Evolutionary conservation across 176 grass and related monocot genomes (phyloP).

Genomic region (Lolium multiflorum): DNA sequence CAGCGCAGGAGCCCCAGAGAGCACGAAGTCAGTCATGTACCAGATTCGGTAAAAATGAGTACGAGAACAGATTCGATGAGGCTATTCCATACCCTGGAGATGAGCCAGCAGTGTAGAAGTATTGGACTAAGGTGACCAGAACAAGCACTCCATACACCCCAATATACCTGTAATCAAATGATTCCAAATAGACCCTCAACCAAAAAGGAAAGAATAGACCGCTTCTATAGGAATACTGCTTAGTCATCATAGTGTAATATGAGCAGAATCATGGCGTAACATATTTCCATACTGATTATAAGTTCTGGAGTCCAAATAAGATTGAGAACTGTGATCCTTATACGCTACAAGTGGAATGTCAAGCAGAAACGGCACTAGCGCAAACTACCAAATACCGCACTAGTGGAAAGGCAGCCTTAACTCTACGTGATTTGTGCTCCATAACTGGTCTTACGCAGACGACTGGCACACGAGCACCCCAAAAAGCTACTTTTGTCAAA

Average conservation of each 20-base stretch:
- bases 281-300: neutral
- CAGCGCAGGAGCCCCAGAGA: constrained; percentile 20
- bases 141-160: constrained; percentile 67
- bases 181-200: constrained; percentile 9
- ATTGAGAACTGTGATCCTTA: neutral
- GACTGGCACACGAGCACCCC: neutral
- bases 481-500: neutral
- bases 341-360: neutral
- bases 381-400: constrained; percentile 9
- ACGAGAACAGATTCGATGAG: constrained; percentile 27
- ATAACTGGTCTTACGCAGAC: neutral
- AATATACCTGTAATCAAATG: constrained; percentile 69
- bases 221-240: neutral
- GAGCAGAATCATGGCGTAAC: neutral
- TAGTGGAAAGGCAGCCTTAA: neutral
- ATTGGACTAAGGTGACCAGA: constrained; percentile 68
- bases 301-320: neutral
- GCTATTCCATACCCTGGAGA: constrained; percentile 76
- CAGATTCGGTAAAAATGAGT: constrained; percentile 2
- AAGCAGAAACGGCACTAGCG: neutral
- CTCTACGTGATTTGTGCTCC: neutral
- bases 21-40: constrained; percentile 8
- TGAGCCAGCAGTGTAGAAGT: constrained; percentile 79
- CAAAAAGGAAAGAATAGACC: constrained; percentile 13
- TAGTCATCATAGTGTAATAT: neutral